Percentiles rank a stretch among this genome's conserved stretches.
phyloP scores from a whole-genome alignment of 768 basidiomycete genomes.

The Ramaria sp. region DNA sequence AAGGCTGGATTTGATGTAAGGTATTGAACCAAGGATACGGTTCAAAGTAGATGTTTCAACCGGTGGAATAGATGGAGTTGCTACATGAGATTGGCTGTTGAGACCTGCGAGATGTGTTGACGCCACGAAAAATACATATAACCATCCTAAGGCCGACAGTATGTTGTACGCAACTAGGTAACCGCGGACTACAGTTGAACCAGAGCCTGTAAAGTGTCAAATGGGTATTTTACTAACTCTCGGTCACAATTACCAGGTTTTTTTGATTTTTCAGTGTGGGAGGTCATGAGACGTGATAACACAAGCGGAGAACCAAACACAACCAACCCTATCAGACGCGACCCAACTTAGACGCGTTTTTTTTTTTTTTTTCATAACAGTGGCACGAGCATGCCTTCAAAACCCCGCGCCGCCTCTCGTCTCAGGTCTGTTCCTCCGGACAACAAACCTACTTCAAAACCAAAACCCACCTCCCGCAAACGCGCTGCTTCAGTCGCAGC shows the following conservation, averaged over 20 bases:
- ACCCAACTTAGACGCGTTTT: background rate
- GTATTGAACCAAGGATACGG: constrained; percentile 24
- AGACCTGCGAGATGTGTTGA: constrained; percentile 37
- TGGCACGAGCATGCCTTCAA: constrained; percentile 1
- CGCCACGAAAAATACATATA: constrained; percentile 49
- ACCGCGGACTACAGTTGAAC: constrained; percentile 18
- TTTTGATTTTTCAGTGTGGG: background rate
- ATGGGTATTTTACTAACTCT: background rate
- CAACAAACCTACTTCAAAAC: background rate
- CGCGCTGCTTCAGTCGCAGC: constrained; percentile 7
- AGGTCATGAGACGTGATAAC: background rate
- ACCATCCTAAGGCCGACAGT: constrained; percentile 67
- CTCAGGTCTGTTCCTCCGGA: constrained; percentile 5
- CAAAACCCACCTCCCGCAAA: background rate
- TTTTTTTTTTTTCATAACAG: background rate
- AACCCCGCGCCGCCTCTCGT: background rate
- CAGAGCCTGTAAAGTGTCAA: background rate
- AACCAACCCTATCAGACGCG: constrained; percentile 1
- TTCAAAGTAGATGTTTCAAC: constrained; percentile 12
- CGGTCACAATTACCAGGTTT: background rate
- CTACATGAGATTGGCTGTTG: constrained; percentile 17
- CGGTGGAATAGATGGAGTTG: constrained; percentile 11
- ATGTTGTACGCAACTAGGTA: constrained; percentile 78
- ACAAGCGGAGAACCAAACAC: background rate
- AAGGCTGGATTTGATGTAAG: constrained; percentile 23